phyloP scores from a whole-genome alignment of 495 filamentous ascomycete genomes.

The Zalerion maritima region DNA sequence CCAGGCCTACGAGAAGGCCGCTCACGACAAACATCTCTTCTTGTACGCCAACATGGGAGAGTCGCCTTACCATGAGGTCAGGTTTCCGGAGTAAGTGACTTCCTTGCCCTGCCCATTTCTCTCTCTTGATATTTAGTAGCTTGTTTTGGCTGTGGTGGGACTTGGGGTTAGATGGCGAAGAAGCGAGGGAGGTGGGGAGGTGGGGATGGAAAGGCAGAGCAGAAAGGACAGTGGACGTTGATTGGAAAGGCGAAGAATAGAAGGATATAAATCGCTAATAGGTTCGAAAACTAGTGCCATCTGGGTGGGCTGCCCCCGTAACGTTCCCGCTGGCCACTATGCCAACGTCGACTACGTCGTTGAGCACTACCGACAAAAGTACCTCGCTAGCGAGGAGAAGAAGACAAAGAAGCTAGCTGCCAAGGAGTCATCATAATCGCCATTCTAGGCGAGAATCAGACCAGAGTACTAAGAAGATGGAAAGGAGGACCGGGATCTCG shows the following conservation, averaged over 20 bases:
- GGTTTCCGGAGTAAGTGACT: slow-evolving; percentile 31
- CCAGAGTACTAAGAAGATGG: too few relatives aligned
- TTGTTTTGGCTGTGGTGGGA: not conserved
- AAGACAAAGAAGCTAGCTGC: slow-evolving; percentile 27
- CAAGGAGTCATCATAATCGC: too few relatives aligned
- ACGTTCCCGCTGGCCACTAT: slow-evolving; percentile 30
- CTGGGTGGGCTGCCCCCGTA: slow-evolving; percentile 28
- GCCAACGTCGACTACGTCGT: slow-evolving; percentile 29
- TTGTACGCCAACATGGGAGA: slow-evolving; percentile 15
- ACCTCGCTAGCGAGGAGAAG: slow-evolving; percentile 29
- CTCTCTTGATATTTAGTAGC: not conserved
- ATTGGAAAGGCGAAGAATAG: too few relatives aligned
- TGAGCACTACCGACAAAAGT: slow-evolving; percentile 31
- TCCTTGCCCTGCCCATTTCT: too few relatives aligned
- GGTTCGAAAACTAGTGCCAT: too few relatives aligned
- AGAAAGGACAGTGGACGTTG: too few relatives aligned
- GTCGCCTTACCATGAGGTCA: slow-evolving; percentile 26
- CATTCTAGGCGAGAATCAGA: too few relatives aligned
- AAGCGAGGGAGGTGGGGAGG: too few relatives aligned
- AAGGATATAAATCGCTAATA: too few relatives aligned
- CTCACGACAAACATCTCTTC: slow-evolving; percentile 32
- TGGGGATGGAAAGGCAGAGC: too few relatives aligned
- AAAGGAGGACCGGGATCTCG: too few relatives aligned
- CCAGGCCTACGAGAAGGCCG: slow-evolving; percentile 29
- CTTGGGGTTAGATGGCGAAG: too few relatives aligned